These are phyloP conservation scores for Neurospora sublineolata DNA, from an alignment of 495 filamentous ascomycete species.

Conservation along the genomic window DNA sequence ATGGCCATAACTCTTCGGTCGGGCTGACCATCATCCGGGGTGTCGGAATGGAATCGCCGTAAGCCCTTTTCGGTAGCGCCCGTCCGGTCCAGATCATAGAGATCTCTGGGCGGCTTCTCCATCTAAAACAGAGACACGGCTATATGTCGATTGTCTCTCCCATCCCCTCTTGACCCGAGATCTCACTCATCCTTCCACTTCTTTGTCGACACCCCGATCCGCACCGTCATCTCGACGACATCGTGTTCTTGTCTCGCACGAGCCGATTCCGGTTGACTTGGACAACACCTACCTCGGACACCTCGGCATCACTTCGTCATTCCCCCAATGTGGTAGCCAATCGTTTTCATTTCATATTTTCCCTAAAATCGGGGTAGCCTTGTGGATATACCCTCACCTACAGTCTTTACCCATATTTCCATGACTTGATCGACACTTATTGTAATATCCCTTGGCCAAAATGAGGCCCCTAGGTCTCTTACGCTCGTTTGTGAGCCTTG, in stretches of 20 bases:
- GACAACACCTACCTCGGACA: neutral
- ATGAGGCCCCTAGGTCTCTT: slow-evolving; percentile 8
- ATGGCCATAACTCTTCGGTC: neutral
- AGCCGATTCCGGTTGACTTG: neutral
- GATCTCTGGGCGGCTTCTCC: neutral
- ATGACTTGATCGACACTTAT: neutral
- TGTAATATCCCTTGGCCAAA: neutral
- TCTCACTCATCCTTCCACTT: neutral
- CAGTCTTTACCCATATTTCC: neutral
- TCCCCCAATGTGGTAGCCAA: neutral
- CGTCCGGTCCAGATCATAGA: neutral
- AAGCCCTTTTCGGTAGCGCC: neutral
- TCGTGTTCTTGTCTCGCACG: neutral
- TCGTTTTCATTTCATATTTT: neutral
- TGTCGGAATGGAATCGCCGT: neutral
- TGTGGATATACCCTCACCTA: neutral
- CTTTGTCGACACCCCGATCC: slow-evolving; percentile 1
- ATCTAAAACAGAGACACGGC: neutral
- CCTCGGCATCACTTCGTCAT: neutral
- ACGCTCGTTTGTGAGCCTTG: slow-evolving; percentile 7
- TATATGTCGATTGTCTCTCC: neutral
- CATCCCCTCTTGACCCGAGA: neutral
- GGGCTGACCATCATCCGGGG: neutral
- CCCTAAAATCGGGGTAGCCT: neutral
- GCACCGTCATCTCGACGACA: neutral